Evolutionary conservation across 176 grass and related monocot species (phyloP), one percentile per base, ranked within the genome.

Genomic region (Oryza meridionalis): DNA sequence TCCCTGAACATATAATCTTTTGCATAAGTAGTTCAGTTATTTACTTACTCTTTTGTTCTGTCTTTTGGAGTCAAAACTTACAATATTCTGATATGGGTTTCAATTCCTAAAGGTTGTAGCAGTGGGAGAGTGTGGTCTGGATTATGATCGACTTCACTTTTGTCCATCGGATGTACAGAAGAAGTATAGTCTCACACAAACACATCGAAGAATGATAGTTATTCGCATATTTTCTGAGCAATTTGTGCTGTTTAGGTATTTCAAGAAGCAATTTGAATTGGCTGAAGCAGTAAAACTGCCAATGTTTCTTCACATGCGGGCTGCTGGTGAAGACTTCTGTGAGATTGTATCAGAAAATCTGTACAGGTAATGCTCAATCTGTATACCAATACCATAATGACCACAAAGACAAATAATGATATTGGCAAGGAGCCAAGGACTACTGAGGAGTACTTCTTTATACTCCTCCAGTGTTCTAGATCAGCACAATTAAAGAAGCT

Each of bases 251-350:
- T 44, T 72, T 90, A 99, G 96, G 89, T 94, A 99, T 46, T 99
- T 99, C 67, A 83, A 94, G 69, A 99, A 94, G 80, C 91, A 96
- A 78, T 96, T 99, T 73, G 93, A 99, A 72, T 88, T 99, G 85
- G 96, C 96, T 69, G 87, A 95, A 86, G 81, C 83, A 67, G 85
- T 96, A 81, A 96, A 96, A 68, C 59, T 99, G 35, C 96, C 96
- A 43, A 94, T 99, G 93, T 99, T 99, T 96, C 86, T 99, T 81
- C 96, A 96, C 75, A 99, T 99, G 96, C 87, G 91, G 26, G 93
- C 93, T 93, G 93, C 96, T 64, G 91, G 87, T 88, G 91, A 92
- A 85, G 96, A 99, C 80, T 99, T 96, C 43, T 94, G 93, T 81
- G 74, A 99, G 80, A 92, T 99, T 70, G 63, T 99, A 44, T 65